Percentiles rank a stretch among this genome's conserved stretches.
phyloP scores from a whole-genome alignment of 2,329 filamentous ascomycete genomes.

The Diplodia sapinea region DNA sequence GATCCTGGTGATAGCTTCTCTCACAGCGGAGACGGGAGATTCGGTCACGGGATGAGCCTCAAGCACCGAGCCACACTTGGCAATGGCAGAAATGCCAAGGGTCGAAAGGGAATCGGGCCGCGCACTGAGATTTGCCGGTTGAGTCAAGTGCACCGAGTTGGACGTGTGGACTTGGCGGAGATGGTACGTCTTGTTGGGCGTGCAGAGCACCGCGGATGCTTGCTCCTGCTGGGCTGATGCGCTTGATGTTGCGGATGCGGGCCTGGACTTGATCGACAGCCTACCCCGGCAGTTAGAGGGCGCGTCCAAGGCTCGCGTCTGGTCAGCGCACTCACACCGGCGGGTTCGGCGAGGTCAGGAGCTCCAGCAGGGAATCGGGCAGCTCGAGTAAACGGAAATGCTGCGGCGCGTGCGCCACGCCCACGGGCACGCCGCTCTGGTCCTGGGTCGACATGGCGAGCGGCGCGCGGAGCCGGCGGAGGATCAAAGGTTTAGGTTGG shows the following conservation, averaged over 20 bases:
- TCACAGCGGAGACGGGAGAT: slow-evolving; percentile 46
- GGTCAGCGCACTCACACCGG: slow-evolving; percentile 44
- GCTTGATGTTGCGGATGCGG: slow-evolving; percentile 34
- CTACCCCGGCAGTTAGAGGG: slow-evolving; percentile 37
- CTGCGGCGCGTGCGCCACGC: slow-evolving; percentile 54
- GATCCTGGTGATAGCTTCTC: slow-evolving; percentile 40
- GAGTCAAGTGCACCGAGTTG: slow-evolving; percentile 65
- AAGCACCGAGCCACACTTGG: slow-evolving; percentile 53
- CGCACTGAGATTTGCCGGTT: slow-evolving; percentile 49
- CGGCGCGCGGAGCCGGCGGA: neutral
- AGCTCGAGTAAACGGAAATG: slow-evolving; percentile 66
- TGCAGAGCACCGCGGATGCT: slow-evolving; percentile 63
- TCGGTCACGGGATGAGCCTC: slow-evolving; percentile 48
- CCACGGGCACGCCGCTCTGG: slow-evolving; percentile 49
- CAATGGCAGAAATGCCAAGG: slow-evolving; percentile 50
- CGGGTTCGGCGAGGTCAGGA: slow-evolving; percentile 57
- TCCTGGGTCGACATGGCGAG: slow-evolving; percentile 52
- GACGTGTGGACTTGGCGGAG: slow-evolving; percentile 70
- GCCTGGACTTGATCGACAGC: slow-evolving; percentile 46
- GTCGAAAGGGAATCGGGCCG: slow-evolving; percentile 39
- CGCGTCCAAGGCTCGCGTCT: slow-evolving; percentile 34
- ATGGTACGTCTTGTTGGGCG: slow-evolving; percentile 61
- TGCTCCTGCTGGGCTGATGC: slow-evolving; percentile 30
- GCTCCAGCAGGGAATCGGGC: slow-evolving; percentile 61
- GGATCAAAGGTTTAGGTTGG: slow-evolving; percentile 18